phyloP scores from a whole-genome alignment of 805 yeast species.

The Yamadazyma nakazawae region DNA sequence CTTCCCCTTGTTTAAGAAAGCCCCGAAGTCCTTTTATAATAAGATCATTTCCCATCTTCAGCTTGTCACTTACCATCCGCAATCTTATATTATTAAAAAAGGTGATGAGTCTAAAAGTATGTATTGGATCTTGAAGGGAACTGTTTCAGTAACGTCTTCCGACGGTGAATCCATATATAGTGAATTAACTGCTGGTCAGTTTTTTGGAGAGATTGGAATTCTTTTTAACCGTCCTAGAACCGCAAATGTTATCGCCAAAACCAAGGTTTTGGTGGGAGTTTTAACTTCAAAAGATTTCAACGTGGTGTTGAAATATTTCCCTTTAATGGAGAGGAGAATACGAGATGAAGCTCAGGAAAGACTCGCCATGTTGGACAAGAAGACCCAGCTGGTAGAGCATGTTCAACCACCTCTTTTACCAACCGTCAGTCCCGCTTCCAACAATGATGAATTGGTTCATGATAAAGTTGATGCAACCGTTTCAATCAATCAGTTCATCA shows the following conservation, averaged over 20 bases:
- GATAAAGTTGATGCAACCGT: slow-evolving; percentile 51
- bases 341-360: slow-evolving; percentile 80
- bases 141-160: slow-evolving; percentile 70
- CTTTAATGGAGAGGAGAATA: slow-evolving; percentile 61
- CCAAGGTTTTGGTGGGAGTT: slow-evolving; percentile 65
- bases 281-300: slow-evolving; percentile 62
- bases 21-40: slow-evolving; percentile 62
- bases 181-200: slow-evolving; percentile 63
- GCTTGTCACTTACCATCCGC: slow-evolving; percentile 61
- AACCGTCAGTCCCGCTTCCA: not conserved
- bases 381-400: slow-evolving; percentile 38
- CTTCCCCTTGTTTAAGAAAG: slow-evolving; percentile 60
- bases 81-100: slow-evolving; percentile 62
- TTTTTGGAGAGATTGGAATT: slow-evolving; percentile 79
- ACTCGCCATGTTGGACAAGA: slow-evolving; percentile 60
- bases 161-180: slow-evolving; percentile 78
- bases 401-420: not conserved
- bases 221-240: slow-evolving; percentile 73
- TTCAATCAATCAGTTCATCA: slow-evolving; percentile 55
- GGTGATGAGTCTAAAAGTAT: slow-evolving; percentile 74
- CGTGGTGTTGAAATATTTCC: slow-evolving; percentile 58
- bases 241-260: slow-evolving; percentile 71
- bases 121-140: slow-evolving; percentile 78
- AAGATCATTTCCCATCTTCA: slow-evolving; percentile 57
- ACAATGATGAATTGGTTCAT: not conserved